Percentiles rank a stretch among this genome's conserved stretches.
Evolutionary conservation across 106 monocot species (phyloP).

Genomic region (Hemerocallis citrina): DNA sequence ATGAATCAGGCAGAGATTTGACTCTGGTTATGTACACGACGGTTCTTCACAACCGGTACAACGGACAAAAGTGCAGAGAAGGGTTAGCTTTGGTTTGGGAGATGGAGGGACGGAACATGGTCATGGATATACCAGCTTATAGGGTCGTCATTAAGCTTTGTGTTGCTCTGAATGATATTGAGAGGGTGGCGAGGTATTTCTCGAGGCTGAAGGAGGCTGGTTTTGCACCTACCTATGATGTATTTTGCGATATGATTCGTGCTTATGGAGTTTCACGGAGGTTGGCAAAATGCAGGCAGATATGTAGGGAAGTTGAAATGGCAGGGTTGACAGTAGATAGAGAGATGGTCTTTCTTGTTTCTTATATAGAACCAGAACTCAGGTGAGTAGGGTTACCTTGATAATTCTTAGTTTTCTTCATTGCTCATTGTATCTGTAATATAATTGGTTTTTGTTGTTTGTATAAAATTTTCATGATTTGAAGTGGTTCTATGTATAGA

Average conservation of each 20-base stretch:
- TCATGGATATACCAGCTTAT: slow-evolving; percentile 85
- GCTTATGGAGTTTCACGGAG: slow-evolving; percentile 52
- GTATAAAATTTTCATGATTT: no score
- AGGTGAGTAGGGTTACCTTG: not conserved
- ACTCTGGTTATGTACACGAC: slow-evolving; percentile 79
- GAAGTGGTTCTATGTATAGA: no score
- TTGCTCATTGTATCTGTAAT: no score
- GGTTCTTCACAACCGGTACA: slow-evolving; percentile 50
- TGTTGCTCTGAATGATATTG: slow-evolving; percentile 66
- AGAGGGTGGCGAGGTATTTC: slow-evolving; percentile 56
- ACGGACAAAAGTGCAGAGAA: slow-evolving; percentile 36
- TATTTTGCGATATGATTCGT: slow-evolving; percentile 65
- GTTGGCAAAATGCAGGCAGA: slow-evolving; percentile 62
- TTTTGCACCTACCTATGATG: slow-evolving; percentile 71
- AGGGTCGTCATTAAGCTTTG: slow-evolving; percentile 75
- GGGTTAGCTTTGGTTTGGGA: slow-evolving; percentile 78
- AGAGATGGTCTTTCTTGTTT: slow-evolving; percentile 19
- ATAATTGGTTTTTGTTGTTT: no score
- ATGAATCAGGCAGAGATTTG: slow-evolving; percentile 27
- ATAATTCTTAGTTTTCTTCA: no score
- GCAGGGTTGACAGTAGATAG: slow-evolving; percentile 63
- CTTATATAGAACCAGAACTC: slow-evolving; percentile 18
- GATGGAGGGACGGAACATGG: slow-evolving; percentile 42
- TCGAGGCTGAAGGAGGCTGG: slow-evolving; percentile 81
- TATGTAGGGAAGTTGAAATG: slow-evolving; percentile 65